Percentiles rank a stretch among this genome's conserved stretches.
phyloP scores from a whole-genome alignment of 495 filamentous ascomycete species.

The Annulohypoxylon maeteangense region DNA sequence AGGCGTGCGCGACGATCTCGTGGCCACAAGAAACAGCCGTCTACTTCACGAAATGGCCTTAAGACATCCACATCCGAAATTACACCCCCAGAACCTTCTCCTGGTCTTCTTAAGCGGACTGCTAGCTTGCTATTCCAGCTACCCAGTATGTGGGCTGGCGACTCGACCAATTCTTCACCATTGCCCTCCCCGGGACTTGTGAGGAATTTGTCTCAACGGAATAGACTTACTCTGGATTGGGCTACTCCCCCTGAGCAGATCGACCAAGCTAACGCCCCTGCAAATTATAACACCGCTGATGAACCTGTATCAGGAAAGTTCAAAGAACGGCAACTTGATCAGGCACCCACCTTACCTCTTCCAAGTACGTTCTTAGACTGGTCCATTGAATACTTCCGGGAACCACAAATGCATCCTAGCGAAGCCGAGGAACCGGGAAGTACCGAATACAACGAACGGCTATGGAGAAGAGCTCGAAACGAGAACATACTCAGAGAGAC shows the following conservation, averaged over 20 bases:
- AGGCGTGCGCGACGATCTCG: conserved; percentile 64
- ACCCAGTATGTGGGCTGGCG: conserved; percentile 63
- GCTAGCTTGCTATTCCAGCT: conserved; percentile 64
- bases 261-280: conserved; percentile 73
- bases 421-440: conserved; percentile 97
- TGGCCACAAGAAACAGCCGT: conserved; percentile 56
- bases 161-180: conserved; percentile 47
- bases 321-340: conserved; percentile 64
- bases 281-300: conserved; percentile 78
- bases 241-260: conserved; percentile 77
- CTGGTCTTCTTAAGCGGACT: conserved; percentile 62
- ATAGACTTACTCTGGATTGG: conserved; percentile 71
- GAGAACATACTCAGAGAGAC: conserved; percentile 91
- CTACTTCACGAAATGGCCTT: conserved; percentile 55
- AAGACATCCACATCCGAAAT: conserved; percentile 51
- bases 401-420: conserved; percentile 97
- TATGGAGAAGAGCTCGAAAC: conserved; percentile 94
- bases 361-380: conserved; percentile 89
- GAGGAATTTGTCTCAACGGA: conserved; percentile 56
- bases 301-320: conserved; percentile 81
- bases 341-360: conserved; percentile 73
- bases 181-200: conserved; percentile 50
- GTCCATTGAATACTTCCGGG: conserved; percentile 98
- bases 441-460: conserved; percentile 93
- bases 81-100: conserved; percentile 56